phyloP scores from a whole-genome alignment of 495 filamentous ascomycete species.

The Cairneyella variabilis region DNA sequence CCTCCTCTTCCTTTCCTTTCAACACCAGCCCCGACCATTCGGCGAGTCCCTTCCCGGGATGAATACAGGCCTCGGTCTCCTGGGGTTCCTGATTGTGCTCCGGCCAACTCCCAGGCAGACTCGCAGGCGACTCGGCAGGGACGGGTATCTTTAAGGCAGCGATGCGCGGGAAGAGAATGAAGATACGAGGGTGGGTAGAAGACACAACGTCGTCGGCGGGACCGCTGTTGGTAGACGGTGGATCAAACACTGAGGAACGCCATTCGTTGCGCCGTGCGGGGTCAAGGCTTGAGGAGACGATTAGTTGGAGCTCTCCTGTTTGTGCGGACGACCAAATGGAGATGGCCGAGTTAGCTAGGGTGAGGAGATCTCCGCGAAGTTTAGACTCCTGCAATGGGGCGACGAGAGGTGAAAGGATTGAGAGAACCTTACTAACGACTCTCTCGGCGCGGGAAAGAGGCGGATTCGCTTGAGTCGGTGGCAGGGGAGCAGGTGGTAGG shows the following conservation, averaged over 20 bases:
- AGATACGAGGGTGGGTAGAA: slow-evolving; percentile 15
- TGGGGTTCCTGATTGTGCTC: not conserved
- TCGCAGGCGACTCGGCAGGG: not conserved
- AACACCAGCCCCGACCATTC: slow-evolving; percentile 15
- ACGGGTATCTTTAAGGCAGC: slow-evolving; percentile 4
- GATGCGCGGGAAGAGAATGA: slow-evolving; percentile 19
- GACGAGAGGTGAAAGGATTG: slow-evolving; percentile 8
- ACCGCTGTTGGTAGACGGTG: not conserved
- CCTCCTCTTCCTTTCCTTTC: slow-evolving; percentile 12
- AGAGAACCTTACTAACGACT: slow-evolving; percentile 9
- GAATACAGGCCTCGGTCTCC: slow-evolving; percentile 1
- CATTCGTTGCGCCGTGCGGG: slow-evolving; percentile 5
- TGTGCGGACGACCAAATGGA: slow-evolving; percentile 14
- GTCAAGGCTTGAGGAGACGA: slow-evolving; percentile 8
- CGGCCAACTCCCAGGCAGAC: slow-evolving; percentile 14
- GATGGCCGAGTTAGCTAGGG: slow-evolving; percentile 15
- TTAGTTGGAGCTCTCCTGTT: slow-evolving; percentile 11
- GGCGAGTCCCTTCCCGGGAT: slow-evolving; percentile 11
- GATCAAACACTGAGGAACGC: slow-evolving; percentile 16
- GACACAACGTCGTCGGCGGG: not conserved
- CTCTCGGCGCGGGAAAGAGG: slow-evolving; percentile 7
- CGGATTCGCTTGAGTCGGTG: not conserved
- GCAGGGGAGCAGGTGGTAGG: not conserved
- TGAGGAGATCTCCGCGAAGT: slow-evolving; percentile 7
- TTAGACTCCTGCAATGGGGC: not conserved